Evolutionary conservation across 2,329 filamentous ascomycete genomes (phyloP).

Genomic region (Colletotrichum endophyticum): DNA sequence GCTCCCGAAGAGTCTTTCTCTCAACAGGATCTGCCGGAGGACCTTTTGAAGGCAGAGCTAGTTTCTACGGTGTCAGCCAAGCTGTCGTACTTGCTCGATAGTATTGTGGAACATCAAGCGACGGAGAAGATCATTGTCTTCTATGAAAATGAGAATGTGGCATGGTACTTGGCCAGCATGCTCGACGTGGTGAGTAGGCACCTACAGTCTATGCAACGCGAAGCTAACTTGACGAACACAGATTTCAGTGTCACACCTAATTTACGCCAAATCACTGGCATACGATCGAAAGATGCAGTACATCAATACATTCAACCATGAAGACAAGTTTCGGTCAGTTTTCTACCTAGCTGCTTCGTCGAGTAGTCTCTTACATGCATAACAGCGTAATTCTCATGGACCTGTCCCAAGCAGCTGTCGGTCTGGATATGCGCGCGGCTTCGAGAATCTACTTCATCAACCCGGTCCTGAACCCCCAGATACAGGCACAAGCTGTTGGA

Average conservation of each 20-base stretch:
- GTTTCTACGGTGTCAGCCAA: slow-evolving; percentile 87
- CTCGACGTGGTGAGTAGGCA: slow-evolving; percentile 68
- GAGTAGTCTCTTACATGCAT: background rate
- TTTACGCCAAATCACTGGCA: slow-evolving; percentile 69
- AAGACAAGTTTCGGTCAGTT: slow-evolving; percentile 60
- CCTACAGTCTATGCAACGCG: background rate
- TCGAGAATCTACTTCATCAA: slow-evolving; percentile 89
- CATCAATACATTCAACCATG: slow-evolving; percentile 77
- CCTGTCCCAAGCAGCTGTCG: slow-evolving; percentile 85
- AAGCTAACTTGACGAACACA: slow-evolving; percentile 26
- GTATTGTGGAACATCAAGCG: slow-evolving; percentile 69
- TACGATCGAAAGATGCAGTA: slow-evolving; percentile 73
- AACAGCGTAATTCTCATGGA: slow-evolving; percentile 84
- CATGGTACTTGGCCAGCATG: slow-evolving; percentile 83
- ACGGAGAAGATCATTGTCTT: slow-evolving; percentile 90
- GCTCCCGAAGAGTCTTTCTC: background rate
- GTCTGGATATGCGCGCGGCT: slow-evolving; percentile 82
- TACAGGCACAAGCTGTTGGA: slow-evolving; percentile 91
- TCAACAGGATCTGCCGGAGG: slow-evolving; percentile 40
- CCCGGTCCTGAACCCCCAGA: slow-evolving; percentile 82
- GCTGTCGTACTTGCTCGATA: slow-evolving; percentile 81
- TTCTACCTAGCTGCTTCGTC: background rate
- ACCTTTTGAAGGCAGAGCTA: slow-evolving; percentile 65
- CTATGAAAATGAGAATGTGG: slow-evolving; percentile 87
- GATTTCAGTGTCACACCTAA: slow-evolving; percentile 65